Base-by-base conservation (phyloP, 108 stramenopile genomes). In the Craspedostauros australis region DNA sequence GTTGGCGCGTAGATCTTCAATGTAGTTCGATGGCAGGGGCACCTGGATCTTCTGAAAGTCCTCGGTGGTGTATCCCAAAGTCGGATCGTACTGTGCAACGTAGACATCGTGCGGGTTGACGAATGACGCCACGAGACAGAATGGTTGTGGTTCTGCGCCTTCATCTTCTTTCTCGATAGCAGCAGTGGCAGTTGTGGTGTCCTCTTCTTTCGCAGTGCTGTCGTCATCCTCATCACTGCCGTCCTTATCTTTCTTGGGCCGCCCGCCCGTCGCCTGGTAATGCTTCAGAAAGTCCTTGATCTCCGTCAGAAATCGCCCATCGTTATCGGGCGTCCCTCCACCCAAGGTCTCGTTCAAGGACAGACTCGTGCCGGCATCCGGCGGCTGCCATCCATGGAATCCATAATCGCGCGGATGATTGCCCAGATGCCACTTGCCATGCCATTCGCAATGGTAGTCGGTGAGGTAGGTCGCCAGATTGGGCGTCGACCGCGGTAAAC, bases 71-170 rank as follows among this genome's bases (percentile, higher is more conserved):
- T 64, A 64, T 41, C 64, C 64, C 27, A 49, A 29, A 1, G 64
- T 48, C 4, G 64, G 64, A 24, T 54, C 54, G 32, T 64, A 54
- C 30, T 64, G 64, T 28, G 77, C 73, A 7, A 74, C 78, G 48
- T 72, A 79, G n/a, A 79, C 74, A 57, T 79, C 78, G 33, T 79
- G 78, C 12, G 78, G 78, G 48, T 79, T 79, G 14, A 79, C 74
- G 45, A 79, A 68, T 26, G 72, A 73, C 4, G 68, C 74, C 5
- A 79, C 60, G 8, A 79, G 61, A 33, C 57, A 76, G 47, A 76
- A 80, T 29, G 79, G 79, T 38, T 75, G 43, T 31, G 16, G 1
- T 21, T 33, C n/a, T n/a, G n/a, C n/a, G n/a, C n/a, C n/a, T n/a
- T n/a, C n/a, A n/a, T n/a, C n/a, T n/a, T n/a, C n/a, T n/a, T n/a